phyloP scores from a whole-genome alignment of 371 early-diverging fungal genomes.

The Mortierella sp. region DNA sequence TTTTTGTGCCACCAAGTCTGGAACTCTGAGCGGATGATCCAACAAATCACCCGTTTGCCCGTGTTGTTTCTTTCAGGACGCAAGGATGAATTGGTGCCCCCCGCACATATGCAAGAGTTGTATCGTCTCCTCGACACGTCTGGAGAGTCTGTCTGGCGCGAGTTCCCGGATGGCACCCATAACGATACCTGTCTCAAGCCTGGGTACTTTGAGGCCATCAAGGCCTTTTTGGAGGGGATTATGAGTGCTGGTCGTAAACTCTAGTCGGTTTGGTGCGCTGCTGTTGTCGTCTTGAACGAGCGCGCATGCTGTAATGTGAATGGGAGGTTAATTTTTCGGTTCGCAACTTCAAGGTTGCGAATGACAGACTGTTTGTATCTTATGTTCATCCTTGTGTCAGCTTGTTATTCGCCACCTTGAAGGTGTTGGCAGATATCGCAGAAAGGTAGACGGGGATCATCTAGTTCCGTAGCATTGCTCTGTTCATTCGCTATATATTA shows the following conservation, averaged over 20 bases:
- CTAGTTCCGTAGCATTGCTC: not conserved
- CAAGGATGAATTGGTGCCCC: constrained; percentile 92
- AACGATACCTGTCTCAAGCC: constrained; percentile 93
- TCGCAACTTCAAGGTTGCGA: too few relatives aligned
- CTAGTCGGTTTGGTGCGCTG: not conserved
- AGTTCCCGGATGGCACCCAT: constrained; percentile 86
- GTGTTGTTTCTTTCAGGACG: constrained; percentile 88
- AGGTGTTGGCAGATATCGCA: not conserved
- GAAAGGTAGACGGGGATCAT: not conserved
- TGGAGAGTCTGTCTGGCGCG: constrained; percentile 64
- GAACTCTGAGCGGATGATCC: constrained; percentile 84
- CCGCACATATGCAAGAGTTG: constrained; percentile 86
- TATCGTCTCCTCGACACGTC: constrained; percentile 71
- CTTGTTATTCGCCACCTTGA: too few relatives aligned
- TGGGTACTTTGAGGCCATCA: constrained; percentile 87
- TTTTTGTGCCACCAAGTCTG: constrained; percentile 93
- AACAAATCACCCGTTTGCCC: constrained; percentile 77
- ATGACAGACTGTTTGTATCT: too few relatives aligned
- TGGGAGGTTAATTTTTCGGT: too few relatives aligned
- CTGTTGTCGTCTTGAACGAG: not conserved
- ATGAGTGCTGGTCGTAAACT: constrained; percentile 13
- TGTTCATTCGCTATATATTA: not conserved
- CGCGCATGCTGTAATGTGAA: too few relatives aligned
- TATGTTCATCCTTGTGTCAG: too few relatives aligned
- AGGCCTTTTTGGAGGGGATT: constrained; percentile 58